A percentile compares a stretch with the other conserved stretches of the same genome.
Evolutionary conservation across 768 basidiomycete species (phyloP).

Genomic region (Mycena belliarum): DNA sequence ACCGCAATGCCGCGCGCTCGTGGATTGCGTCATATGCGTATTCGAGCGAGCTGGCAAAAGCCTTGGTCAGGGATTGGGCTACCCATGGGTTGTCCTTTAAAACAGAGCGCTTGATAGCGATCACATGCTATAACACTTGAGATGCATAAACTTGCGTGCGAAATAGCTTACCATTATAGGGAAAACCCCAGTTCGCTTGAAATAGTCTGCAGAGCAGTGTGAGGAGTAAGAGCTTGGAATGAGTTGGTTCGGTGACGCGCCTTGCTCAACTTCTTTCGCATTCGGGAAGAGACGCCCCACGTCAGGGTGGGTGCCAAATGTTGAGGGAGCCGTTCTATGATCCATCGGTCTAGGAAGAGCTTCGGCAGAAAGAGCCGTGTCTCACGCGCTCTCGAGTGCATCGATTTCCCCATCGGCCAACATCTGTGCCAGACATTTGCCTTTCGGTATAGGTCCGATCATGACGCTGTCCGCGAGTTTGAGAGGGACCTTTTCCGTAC

Average conservation of each 20-base stretch:
- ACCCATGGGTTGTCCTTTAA: slow-evolving; percentile 18
- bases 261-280: slow-evolving; percentile 19
- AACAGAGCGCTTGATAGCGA: slow-evolving; percentile 20
- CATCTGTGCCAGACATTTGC: slow-evolving; percentile 23
- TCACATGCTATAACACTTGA: slow-evolving; percentile 6
- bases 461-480: slow-evolving; percentile 20
- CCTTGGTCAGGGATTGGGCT: slow-evolving; percentile 21
- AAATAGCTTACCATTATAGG: slow-evolving; percentile 15
- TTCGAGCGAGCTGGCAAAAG: slow-evolving; percentile 18
- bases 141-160: neutral
- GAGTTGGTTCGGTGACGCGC: neutral
- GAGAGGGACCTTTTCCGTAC: slow-evolving; percentile 22
- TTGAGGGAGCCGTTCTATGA: slow-evolving; percentile 19
- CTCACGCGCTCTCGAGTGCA: slow-evolving; percentile 22
- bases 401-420: slow-evolving; percentile 23
- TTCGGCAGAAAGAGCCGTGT: neutral
- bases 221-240: neutral
- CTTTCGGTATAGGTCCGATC: slow-evolving; percentile 16
- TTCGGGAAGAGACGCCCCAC: slow-evolving; percentile 18
- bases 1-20: slow-evolving; percentile 19
- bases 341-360: neutral
- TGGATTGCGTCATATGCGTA: slow-evolving; percentile 24
- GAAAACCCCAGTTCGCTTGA: slow-evolving; percentile 22
- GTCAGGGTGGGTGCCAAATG: slow-evolving; percentile 20
- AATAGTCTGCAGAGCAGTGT: slow-evolving; percentile 13